These are phyloP conservation scores for Stipa capillata DNA, from an alignment of 176 grass and related monocot species.

Conservation along the genomic window DNA sequence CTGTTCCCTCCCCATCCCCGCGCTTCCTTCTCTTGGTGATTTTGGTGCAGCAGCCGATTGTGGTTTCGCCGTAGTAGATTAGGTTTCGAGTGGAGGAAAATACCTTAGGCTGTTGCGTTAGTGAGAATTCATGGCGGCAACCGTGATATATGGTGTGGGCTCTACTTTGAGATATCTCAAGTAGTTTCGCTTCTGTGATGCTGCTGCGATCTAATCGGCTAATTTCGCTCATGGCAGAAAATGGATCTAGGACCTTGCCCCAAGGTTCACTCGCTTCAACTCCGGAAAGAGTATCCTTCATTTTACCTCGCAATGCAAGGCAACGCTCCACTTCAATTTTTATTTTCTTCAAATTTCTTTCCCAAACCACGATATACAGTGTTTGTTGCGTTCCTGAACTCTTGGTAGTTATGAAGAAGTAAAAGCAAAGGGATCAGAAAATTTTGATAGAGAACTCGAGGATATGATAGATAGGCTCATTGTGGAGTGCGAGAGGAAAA, in stretches of 20 bases:
- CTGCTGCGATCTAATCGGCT: not conserved
- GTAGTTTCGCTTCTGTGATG: not conserved
- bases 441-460: constrained; percentile 81
- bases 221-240: constrained; percentile 49
- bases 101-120: not conserved
- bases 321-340: not conserved
- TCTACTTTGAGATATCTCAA: not conserved
- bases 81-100: not conserved
- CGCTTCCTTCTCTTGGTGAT: not conserved
- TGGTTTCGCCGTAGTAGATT: not conserved
- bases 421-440: constrained; percentile 53
- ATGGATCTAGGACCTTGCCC: constrained; percentile 94
- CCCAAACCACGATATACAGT: not conserved
- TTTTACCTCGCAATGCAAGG: not conserved
- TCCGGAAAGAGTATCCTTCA: constrained; percentile 93
- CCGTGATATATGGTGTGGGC: not conserved
- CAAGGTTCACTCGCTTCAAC: constrained; percentile 81
- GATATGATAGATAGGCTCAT: constrained; percentile 92
- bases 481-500: constrained; percentile 95
- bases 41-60: not conserved
- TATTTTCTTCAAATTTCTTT: not conserved
- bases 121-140: not conserved
- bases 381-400: constrained; percentile 46
- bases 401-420: constrained; percentile 78
- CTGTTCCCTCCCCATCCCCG: not conserved